Conservation (phyloP, 139 green algal genomes). For the Chloropicon primus region DNA sequence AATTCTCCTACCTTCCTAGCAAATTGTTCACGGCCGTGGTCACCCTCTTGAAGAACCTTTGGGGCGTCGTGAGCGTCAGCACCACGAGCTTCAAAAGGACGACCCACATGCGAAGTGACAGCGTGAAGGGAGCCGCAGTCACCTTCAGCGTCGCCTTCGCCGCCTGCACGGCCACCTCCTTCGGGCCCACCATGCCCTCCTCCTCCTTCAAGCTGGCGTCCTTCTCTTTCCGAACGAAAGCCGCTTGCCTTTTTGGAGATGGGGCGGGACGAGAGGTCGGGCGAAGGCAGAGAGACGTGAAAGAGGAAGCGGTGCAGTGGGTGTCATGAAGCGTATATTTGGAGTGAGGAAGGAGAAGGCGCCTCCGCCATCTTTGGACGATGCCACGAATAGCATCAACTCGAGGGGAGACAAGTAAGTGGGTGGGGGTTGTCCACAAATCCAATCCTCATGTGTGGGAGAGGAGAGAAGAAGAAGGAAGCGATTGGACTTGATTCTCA, state of each 20-base stretch:
- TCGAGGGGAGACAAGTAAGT: slow-evolving; percentile 35
- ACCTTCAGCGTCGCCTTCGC: background rate
- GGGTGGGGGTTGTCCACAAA: slow-evolving; percentile 1
- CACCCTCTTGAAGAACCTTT: background rate
- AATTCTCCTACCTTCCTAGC: too few relatives aligned
- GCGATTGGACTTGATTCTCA: too few relatives aligned
- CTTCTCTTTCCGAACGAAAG: too few relatives aligned
- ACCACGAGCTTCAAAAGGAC: background rate
- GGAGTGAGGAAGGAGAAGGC: slow-evolving; percentile 58
- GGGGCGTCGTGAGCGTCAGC: background rate
- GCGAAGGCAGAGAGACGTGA: too few relatives aligned
- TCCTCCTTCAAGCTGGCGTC: too few relatives aligned
- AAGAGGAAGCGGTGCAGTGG: too few relatives aligned
- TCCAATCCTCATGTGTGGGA: slow-evolving; percentile 1
- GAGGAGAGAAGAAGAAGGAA: too few relatives aligned
- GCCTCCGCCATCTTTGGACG: slow-evolving; percentile 57
- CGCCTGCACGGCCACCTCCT: background rate
- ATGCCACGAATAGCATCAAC: slow-evolving; percentile 43
- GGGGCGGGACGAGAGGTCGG: too few relatives aligned
- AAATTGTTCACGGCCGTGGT: background rate
- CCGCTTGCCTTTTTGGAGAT: too few relatives aligned
- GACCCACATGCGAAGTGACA: background rate
- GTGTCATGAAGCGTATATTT: slow-evolving; percentile 80
- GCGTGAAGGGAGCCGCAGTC: background rate
- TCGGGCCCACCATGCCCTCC: background rate